Evolutionary conservation across 352 stramenopile species (phyloP).

Genomic region (Chrysophaeum taylorii): DNA sequence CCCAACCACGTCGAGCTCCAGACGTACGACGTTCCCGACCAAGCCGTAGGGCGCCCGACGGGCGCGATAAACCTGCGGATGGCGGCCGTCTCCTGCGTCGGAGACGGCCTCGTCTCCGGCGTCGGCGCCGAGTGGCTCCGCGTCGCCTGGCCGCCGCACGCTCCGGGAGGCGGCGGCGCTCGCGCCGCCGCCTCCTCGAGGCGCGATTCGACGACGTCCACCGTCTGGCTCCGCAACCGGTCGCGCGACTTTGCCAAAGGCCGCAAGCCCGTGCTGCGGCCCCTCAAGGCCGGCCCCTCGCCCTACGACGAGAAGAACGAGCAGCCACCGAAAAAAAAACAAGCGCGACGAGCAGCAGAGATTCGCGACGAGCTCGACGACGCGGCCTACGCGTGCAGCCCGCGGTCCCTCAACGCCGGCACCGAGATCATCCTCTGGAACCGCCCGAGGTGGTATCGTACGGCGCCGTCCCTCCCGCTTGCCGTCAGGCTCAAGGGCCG

Average conservation of each 20-base stretch:
- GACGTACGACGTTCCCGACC: slow-evolving; percentile 17
- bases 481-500: neutral
- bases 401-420: neutral
- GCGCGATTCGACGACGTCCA: neutral
- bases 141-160: neutral
- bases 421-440: neutral
- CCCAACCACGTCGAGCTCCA: slow-evolving; percentile 20
- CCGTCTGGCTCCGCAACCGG: slow-evolving; percentile 5
- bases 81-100: slow-evolving; percentile 1
- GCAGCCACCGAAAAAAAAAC: neutral
- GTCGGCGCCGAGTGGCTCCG: neutral
- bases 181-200: neutral
- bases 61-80: slow-evolving; percentile 15
- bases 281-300: neutral
- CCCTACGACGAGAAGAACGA: neutral
- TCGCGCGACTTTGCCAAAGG: neutral
- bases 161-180: neutral
- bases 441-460: neutral
- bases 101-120: neutral
- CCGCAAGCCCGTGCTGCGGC: neutral
- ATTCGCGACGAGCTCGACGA: neutral
- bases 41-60: slow-evolving; percentile 14
- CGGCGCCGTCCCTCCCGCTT: neutral
- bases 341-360: neutral
- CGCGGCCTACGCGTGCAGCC: neutral